Evolutionary conservation across 208 protist genomes (phyloP), one percentile per base, ranked within the genome.

Genomic region (Wallacemonas sp.): DNA sequence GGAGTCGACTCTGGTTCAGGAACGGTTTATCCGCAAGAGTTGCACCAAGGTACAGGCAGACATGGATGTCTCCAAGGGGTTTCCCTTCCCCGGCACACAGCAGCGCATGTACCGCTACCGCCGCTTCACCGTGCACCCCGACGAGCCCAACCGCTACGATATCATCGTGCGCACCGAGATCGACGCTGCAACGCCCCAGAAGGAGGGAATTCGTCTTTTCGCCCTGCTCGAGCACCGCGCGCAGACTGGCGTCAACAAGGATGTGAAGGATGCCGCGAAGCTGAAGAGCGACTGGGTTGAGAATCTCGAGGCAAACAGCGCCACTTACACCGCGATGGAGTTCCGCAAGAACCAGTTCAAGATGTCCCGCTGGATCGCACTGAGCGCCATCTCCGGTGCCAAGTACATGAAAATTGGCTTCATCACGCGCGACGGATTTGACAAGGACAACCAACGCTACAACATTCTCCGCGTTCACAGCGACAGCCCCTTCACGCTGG

Each of bases 151-250:
- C 53, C 73, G 72, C 24, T 96, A 96, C 79, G 84, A 93, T 59
- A 64, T 96, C 45, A 72, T 96, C 41, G 91, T 96, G 38, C 91
- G 91, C 36, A 93, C 84, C 66, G 86, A 94, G 58, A 53, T 96
- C 9, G 91, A 96, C 54, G 85, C 86, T 0, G 75, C 90, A 34
- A 77, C 67, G 55, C 56, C 70, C 26, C 53, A 71, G 41, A 74
- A 79, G 17, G 58, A 84, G 64, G 73, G 80, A 28, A 38, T 90
- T 24, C 91, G 91, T 58, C 42, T 86, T 24, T 96, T 96, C 70
- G 86, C 82, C 59, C 80, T 94, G 26, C 73, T 96, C 53, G 88
- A 96, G 79, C 82, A 88, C 54, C 80, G 68, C 26, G 39, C 62
- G n/a, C 62, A 65, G 26, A 70, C 70, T 21, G 41, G 19, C 11